These are phyloP conservation scores for Pyrrhoderma lamaoense DNA, from an alignment of 1,284 basidiomycete genomes.

Conservation along the genomic window DNA sequence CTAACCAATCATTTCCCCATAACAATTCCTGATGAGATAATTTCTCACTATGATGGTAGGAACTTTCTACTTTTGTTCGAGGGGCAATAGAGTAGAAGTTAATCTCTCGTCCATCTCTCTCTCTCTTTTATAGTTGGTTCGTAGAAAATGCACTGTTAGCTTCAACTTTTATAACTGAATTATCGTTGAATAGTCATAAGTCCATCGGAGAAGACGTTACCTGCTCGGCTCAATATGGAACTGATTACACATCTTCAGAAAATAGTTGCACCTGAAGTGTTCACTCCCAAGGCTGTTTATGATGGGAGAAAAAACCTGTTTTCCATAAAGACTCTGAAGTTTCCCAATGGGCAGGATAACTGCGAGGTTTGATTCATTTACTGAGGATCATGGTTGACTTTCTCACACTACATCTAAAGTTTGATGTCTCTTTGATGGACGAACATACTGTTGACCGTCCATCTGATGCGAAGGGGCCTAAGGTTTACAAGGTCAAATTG, in stretches of 20 bases:
- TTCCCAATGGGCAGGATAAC: conserved; percentile 44
- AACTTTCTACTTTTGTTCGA: too few species aligned
- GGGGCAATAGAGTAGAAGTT: too few species aligned
- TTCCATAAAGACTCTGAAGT: conserved; percentile 45
- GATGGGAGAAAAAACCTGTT: conserved; percentile 77
- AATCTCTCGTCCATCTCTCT: too few species aligned
- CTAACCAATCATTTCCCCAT: conserved; percentile 59
- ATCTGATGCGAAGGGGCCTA: conserved; percentile 35
- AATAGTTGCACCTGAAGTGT: conserved; percentile 46
- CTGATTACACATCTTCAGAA: conserved; percentile 55
- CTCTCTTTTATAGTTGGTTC: conserved; percentile 50
- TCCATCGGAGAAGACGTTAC: conserved; percentile 57
- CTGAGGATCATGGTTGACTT: not conserved
- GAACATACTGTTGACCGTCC: conserved; percentile 20
- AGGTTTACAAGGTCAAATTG: conserved; percentile 54
- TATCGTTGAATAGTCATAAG: conserved; percentile 41
- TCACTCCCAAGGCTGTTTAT: conserved; percentile 59
- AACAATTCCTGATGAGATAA: conserved; percentile 50
- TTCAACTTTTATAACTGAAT: conserved; percentile 14
- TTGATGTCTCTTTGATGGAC: conserved; percentile 48
- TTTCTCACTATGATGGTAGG: conserved; percentile 71
- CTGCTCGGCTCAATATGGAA: conserved; percentile 58
- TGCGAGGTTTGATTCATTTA: conserved; percentile 11
- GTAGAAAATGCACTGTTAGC: conserved; percentile 27
- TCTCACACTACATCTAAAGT: conserved; percentile 35